Base-by-base conservation (phyloP, 192 early-diverging fungal species). In the Linnemannia zychae region DNA sequence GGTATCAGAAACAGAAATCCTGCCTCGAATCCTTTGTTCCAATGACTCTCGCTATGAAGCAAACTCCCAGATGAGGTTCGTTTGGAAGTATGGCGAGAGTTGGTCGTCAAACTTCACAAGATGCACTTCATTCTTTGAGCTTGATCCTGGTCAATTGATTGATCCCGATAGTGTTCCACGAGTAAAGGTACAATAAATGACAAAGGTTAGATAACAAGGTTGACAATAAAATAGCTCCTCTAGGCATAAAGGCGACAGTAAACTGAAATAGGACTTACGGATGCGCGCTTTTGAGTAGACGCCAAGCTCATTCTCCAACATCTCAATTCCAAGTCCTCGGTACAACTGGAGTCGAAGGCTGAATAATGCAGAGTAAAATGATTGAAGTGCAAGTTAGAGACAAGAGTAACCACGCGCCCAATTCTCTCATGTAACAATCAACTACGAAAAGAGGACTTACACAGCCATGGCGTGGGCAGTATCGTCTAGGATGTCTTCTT, bases 251-350 rank as follows among this genome's bases (percentile, higher is more conserved):
- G 18, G 15, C 18, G 49, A 33, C 37, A 72, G 40, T 38, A 67
- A 49, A 31, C 16, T 46, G 38, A 20, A 44, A 65, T 7, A 15
- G 13, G 24, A 71, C 85, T 87, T 81, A 87, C 86, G 76, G 48
- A 87, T 76, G 22, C 87, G 77, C 7, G 87, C 87, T 48, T 80
- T 87, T 24, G 81, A 67, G 57, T 83, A 87, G 0, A 63, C 69
- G 17, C 87, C 81, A 12, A 79, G 50, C 3, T 82, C 87, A 24
- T 83, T 78, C 71, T 87, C 87, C 71, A 87, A 68, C 74, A 87
- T 78, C 76, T 87, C 87, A 36, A 87, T 83, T 16, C 87, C 87
- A 24, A 87, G 67, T 72, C 81, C 80, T 76, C 87, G 75, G 72
- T 87, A 87, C 38, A 87, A 44, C 24, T 87, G 87, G 11, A 87